These are phyloP conservation scores for Colletotrichum musicola DNA, from an alignment of 2,329 filamentous ascomycete species.

Conservation along the genomic window DNA sequence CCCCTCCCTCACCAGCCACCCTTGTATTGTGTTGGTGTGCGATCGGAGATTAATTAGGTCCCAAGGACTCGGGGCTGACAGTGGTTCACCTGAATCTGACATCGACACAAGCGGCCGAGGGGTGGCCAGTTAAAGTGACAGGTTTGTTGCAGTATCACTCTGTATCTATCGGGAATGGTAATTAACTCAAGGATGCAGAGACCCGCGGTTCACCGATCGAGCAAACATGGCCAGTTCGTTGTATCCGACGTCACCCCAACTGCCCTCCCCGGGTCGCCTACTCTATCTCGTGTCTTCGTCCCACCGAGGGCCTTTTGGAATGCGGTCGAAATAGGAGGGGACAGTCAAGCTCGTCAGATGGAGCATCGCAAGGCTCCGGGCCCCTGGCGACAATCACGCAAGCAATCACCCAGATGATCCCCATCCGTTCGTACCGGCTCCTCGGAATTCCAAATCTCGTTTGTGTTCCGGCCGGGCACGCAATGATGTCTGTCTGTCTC, in stretches of 20 bases:
- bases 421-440: constrained; percentile 38
- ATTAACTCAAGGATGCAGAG: constrained; percentile 14
- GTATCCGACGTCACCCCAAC: neutral
- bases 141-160: neutral
- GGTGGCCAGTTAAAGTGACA: neutral
- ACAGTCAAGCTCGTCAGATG: neutral
- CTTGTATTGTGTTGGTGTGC: neutral
- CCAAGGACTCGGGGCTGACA: constrained; percentile 10
- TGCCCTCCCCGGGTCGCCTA: neutral
- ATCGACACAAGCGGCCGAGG: constrained; percentile 4
- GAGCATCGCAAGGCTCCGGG: neutral
- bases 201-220: constrained; percentile 4
- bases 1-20: too few species aligned
- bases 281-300: neutral
- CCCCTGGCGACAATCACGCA: constrained; percentile 34
- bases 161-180: neutral
- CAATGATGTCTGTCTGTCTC: neutral
- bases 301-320: neutral
- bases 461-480: constrained; percentile 9
- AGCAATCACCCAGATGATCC: constrained; percentile 22
- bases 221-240: neutral
- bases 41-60: constrained; percentile 34
- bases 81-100: constrained; percentile 29
- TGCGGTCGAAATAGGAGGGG: neutral
- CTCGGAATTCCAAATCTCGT: constrained; percentile 35